These are phyloP conservation scores for Choanephora cucurbitarum DNA, from an alignment of 371 early-diverging fungal genomes.

Conservation along the genomic window DNA sequence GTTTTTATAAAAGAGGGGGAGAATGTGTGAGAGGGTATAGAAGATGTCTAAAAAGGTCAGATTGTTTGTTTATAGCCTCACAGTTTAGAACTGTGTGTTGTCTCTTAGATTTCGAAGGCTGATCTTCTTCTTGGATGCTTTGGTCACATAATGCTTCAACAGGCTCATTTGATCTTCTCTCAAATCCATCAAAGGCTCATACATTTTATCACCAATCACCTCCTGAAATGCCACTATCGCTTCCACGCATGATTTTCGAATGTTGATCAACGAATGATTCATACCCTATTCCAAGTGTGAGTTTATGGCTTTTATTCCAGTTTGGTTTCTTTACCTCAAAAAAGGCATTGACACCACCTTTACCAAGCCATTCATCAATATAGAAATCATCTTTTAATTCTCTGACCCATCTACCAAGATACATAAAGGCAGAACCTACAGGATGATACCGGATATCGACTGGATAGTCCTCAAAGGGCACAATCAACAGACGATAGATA, in stretches of 20 bases:
- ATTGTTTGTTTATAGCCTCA: conserved; percentile 24
- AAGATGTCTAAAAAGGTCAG: conserved; percentile 16
- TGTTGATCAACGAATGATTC: conserved; percentile 41
- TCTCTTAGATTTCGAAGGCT: conserved; percentile 39
- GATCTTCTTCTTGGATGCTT: conserved; percentile 43
- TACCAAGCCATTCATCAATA: conserved; percentile 44
- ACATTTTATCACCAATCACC: conserved; percentile 44
- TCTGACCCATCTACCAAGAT: conserved; percentile 45
- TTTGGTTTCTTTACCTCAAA: conserved; percentile 31
- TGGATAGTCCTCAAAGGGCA: conserved; percentile 20
- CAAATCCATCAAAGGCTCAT: conserved; percentile 39
- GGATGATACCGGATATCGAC: conserved; percentile 40
- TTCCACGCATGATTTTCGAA: conserved; percentile 52
- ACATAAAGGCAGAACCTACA: conserved; percentile 50
- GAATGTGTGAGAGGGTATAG: conserved; percentile 8
- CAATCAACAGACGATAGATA: conserved; percentile 30
- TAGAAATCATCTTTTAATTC: conserved; percentile 39
- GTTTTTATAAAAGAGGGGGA: background rate
- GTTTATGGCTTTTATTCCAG: background rate
- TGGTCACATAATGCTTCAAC: conserved; percentile 46
- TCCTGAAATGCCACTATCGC: conserved; percentile 53
- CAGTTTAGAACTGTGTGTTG: conserved; percentile 30
- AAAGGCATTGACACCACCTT: conserved; percentile 45
- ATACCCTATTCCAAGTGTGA: conserved; percentile 29
- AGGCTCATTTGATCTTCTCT: conserved; percentile 48